These are phyloP conservation scores for Cantharellus anzutake DNA, from an alignment of 768 basidiomycete species.

Conservation along the genomic window DNA sequence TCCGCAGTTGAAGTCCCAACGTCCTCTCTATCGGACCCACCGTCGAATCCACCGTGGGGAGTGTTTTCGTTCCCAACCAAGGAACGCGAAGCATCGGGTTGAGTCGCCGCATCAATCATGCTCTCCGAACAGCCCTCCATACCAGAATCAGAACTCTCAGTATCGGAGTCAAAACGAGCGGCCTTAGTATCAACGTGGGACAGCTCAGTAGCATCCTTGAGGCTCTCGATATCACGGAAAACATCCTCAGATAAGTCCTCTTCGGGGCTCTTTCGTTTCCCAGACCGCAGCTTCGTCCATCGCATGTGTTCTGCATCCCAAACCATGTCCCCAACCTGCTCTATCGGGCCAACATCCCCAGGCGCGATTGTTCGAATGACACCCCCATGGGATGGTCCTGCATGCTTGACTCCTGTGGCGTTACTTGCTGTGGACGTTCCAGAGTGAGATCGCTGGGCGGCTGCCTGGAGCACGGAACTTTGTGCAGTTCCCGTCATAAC, in stretches of 20 bases:
- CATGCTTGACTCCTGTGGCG: conserved; percentile 59
- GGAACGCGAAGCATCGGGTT: conserved; percentile 10
- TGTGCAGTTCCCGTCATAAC: conserved; percentile 49
- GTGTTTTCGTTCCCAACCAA: conserved; percentile 15
- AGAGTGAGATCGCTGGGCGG: not conserved
- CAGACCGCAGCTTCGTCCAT: conserved; percentile 52
- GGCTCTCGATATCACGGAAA: conserved; percentile 79
- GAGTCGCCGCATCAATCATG: conserved; percentile 10
- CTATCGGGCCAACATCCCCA: conserved; percentile 47
- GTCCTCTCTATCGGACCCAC: not conserved
- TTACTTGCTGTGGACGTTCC: conserved; percentile 12
- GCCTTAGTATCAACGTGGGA: not conserved
- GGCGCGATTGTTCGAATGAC: conserved; percentile 53
- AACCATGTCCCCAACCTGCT: conserved; percentile 71
- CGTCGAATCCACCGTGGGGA: conserved; percentile 14
- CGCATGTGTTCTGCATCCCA: conserved; percentile 69
- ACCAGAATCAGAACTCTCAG: conserved; percentile 36
- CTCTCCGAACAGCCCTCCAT: conserved; percentile 4
- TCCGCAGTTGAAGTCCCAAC: conserved; percentile 21
- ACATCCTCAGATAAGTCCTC: conserved; percentile 62
- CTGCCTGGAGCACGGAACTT: conserved; percentile 1
- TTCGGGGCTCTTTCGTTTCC: conserved; percentile 13
- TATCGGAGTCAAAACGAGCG: not conserved
- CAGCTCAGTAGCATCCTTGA: conserved; percentile 32
- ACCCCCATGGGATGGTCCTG: conserved; percentile 33